Conservation (phyloP, 2,329 filamentous ascomycete species). For the Alternaria arbusti region DNA sequence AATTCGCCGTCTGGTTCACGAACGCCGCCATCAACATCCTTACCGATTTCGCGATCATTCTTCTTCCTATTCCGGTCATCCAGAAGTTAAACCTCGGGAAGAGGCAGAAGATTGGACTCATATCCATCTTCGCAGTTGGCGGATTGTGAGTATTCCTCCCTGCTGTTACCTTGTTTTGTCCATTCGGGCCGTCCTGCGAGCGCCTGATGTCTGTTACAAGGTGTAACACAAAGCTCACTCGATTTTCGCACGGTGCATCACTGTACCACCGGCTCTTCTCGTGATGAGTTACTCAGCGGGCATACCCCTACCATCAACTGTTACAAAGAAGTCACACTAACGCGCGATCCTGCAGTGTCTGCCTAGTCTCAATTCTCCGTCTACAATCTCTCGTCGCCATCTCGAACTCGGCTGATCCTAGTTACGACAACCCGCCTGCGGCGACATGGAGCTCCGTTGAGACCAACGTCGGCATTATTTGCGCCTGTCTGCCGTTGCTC, state of each 20-base stretch:
- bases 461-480: slow-evolving; percentile 42
- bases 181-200: background rate
- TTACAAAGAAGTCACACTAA: slow-evolving; percentile 6
- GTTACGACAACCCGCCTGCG: slow-evolving; percentile 42
- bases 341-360: slow-evolving; percentile 29
- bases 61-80: slow-evolving; percentile 46
- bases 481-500: slow-evolving; percentile 41
- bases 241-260: background rate
- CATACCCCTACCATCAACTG: background rate
- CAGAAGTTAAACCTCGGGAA: slow-evolving; percentile 41
- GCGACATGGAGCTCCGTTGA: slow-evolving; percentile 42
- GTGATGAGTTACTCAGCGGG: background rate
- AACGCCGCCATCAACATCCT: slow-evolving; percentile 36
- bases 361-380: slow-evolving; percentile 44
- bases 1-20: slow-evolving; percentile 39
- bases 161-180: background rate
- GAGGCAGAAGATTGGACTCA: slow-evolving; percentile 46
- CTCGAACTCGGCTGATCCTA: slow-evolving; percentile 37
- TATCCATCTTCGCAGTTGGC: slow-evolving; percentile 49
- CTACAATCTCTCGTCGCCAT: slow-evolving; percentile 42
- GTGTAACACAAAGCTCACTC: background rate
- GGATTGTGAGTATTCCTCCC: slow-evolving; percentile 44
- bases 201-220: slow-evolving; percentile 7
- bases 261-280: background rate
- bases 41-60: slow-evolving; percentile 43